Evolutionary conservation across 2,329 filamentous ascomycete genomes (phyloP), one percentile per base, ranked within the genome.

Genomic region (Aspergillus fijiensis): DNA sequence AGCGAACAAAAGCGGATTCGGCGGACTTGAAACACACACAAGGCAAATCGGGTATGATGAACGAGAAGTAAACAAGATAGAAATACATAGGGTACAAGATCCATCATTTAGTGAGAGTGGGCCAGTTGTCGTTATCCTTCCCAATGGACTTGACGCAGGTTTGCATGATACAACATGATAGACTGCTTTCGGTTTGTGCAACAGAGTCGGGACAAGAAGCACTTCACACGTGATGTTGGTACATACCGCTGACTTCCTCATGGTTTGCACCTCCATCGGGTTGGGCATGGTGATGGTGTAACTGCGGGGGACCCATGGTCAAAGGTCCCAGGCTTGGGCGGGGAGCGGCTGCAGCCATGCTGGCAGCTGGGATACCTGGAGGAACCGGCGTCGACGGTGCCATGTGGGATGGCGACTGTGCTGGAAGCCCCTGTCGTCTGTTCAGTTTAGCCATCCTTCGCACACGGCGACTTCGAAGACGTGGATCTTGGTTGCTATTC

Each of bases 401-500:
- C 82, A 93, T 88, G 74, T 90, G 88, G 67, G 81, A 77, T 60
- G 79, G 72, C 68, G 86, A 81, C 63, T 85, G 87, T 66, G 84
- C 82, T 65, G 82, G 84, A 66, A 88, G 85, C 52, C 87, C 84
- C 79, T 95, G 94, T 73, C 94, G 87, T 72, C 86, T 93, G 79
- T 89, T 95, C 79, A 97, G 91, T 83, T 99, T 99, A 58, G 93
- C 93, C 91, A 96, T 95, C 66, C 95, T 87, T 67, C 95, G 88
- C 59, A 99, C 95, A 69, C 95, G 85, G 75, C 95, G 85, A 77
- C 94, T 98, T 73, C 95, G 87, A 72, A 98, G 82, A 67, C 93
- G 86, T 53, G 92, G 91, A 70, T 99, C 95, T 79, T 96, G 92
- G 79, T 98, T 98, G 84, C 94, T 98, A 81, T 99, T 99, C 64